These are phyloP conservation scores for Massariosphaeria phaeospora DNA, from an alignment of 495 filamentous ascomycete genomes.

Conservation along the genomic window DNA sequence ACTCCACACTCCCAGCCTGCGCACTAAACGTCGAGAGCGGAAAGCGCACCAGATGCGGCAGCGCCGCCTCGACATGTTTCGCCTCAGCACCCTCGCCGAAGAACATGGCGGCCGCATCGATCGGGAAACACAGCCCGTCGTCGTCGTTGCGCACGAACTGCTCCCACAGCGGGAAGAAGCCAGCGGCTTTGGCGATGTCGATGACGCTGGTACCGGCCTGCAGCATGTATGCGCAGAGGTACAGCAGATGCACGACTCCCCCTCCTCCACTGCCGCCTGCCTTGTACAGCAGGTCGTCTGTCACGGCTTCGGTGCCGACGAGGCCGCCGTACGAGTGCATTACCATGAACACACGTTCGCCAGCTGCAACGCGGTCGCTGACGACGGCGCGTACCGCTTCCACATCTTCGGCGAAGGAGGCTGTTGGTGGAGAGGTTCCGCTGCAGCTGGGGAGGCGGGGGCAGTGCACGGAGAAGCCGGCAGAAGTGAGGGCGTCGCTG, in stretches of 20 bases:
- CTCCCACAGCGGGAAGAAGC: conserved; percentile 26
- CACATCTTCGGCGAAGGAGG: conserved; percentile 35
- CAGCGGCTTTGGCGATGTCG: conserved; percentile 31
- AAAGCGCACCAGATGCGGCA: conserved; percentile 18
- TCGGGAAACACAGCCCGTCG: conserved; percentile 28
- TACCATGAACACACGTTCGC: conserved; percentile 38
- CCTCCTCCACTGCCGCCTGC: conserved; percentile 35
- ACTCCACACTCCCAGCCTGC: background rate
- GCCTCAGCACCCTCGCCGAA: conserved; percentile 33
- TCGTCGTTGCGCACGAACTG: conserved; percentile 27
- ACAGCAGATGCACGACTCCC: conserved; percentile 43
- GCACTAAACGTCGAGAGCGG: conserved; percentile 1
- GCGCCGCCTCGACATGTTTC: conserved; percentile 24
- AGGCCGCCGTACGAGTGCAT: conserved; percentile 46
- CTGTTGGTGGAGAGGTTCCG: conserved; percentile 30
- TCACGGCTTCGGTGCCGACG: conserved; percentile 39
- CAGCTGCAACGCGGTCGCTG: conserved; percentile 31
- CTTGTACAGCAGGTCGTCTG: conserved; percentile 31
- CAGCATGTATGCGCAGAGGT: conserved; percentile 42
- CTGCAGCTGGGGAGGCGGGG: conserved; percentile 40
- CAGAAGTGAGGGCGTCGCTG: conserved; percentile 34
- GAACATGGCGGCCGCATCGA: conserved; percentile 34
- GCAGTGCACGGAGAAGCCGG: conserved; percentile 40
- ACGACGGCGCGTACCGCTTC: conserved; percentile 32
- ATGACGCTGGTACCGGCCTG: conserved; percentile 23